Base-by-base conservation (phyloP, 2,329 filamentous ascomycete species). In the Ilyonectria robusta region DNA sequence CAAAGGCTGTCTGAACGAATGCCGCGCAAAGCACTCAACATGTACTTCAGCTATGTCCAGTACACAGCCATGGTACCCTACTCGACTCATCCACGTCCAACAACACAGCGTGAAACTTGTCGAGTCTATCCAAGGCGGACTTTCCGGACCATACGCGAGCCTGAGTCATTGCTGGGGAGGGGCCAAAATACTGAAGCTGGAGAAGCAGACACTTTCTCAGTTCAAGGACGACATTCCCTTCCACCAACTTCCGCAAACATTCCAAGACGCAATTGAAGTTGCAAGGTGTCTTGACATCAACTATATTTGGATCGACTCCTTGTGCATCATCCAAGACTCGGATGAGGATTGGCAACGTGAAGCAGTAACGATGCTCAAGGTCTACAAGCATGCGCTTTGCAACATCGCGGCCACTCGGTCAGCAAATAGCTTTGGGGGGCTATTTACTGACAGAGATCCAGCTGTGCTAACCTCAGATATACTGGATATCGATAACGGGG, bases 271-370 rank as follows among this genome's bases (percentile, higher is more conserved):
- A 1, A 40, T 70, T 1, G 26, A 23, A 13, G 56, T 51, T 0
- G 10, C 47, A 0, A 53, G 57, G 5, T 37, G 17, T 9, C 10
- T 70, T 1, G 54, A 44, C 0, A 21, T 62, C 7, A 56, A 13
- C 11, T 68, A 68, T 5, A 44, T 70, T 6, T 68, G 67, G 61
- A 68, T 70, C n/a, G 69, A 69, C 5, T 69, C 62, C 4, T 11
- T 69, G 2, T 69, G 69, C 19, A 70, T 70, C 15, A 60, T 70
- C n/a, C 69, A 70, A 31, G 50, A 69, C 5, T 67, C 60, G 1
- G 46, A 48, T 5, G n/a, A 60, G 9, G 66, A 70, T 31, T 70
- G 69, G 69, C 31, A 65, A 11, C 46, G 29, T 4, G 69, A 70
- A 53, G 59, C 69, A 4, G 15, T n/a, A 6, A 59, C 37, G 2